These are phyloP conservation scores for Artemisia argyi DNA, from an alignment of 129 eudicot genomes.

Conservation along the genomic window DNA sequence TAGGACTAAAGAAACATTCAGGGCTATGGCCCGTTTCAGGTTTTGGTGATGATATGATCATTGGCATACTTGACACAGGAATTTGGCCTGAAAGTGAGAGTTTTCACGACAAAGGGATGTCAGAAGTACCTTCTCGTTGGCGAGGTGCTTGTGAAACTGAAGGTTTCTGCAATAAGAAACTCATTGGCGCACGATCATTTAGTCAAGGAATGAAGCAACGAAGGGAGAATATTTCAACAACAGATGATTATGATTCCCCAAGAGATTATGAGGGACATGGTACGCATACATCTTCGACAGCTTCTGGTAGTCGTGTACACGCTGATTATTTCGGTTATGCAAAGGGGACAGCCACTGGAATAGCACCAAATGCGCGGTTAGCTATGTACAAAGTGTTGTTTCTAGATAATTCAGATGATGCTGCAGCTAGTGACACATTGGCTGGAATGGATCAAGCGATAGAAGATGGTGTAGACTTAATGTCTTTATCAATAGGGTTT, in stretches of 20 bases:
- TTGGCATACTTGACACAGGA: slow-evolving; percentile 52
- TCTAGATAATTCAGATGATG: slow-evolving; percentile 27
- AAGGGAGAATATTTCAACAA: slow-evolving; percentile 25
- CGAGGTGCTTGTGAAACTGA: slow-evolving; percentile 44
- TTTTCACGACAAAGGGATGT: slow-evolving; percentile 47
- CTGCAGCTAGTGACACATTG: slow-evolving; percentile 51
- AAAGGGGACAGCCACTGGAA: slow-evolving; percentile 49
- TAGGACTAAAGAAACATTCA: slow-evolving; percentile 34
- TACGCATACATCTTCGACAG: slow-evolving; percentile 55
- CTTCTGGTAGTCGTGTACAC: slow-evolving; percentile 39
- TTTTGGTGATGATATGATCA: slow-evolving; percentile 50
- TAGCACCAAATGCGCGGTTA: slow-evolving; percentile 56
- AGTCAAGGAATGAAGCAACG: slow-evolving; percentile 47
- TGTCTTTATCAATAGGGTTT: slow-evolving; percentile 51
- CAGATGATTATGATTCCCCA: slow-evolving; percentile 51
- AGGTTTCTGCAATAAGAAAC: slow-evolving; percentile 38
- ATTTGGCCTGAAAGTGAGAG: slow-evolving; percentile 61
- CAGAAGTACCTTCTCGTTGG: slow-evolving; percentile 52
- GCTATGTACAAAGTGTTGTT: slow-evolving; percentile 63
- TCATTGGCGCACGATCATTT: slow-evolving; percentile 52
- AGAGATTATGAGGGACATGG: slow-evolving; percentile 53
- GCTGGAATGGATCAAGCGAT: slow-evolving; percentile 62
- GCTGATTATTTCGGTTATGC: slow-evolving; percentile 51
- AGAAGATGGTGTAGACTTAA: slow-evolving; percentile 53
- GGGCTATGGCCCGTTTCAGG: slow-evolving; percentile 49